phyloP scores from a whole-genome alignment of 169 alveolate species.

The Plasmodium yoelii region DNA sequence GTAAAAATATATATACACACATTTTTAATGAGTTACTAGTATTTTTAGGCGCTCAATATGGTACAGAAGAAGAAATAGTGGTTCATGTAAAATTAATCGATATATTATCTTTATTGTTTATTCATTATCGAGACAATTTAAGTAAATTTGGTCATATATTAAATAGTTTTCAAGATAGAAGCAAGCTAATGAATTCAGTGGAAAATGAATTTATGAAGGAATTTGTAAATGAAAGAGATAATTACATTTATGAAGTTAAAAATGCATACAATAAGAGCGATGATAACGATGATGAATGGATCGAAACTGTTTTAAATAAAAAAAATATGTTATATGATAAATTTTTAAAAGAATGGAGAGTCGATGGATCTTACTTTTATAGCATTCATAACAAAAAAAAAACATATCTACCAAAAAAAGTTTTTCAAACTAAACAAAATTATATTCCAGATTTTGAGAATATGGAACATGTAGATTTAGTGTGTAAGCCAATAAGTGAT shows the following conservation, averaged over 20 bases:
- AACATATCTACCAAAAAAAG: constrained; percentile 37
- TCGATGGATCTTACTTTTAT: constrained; percentile 60
- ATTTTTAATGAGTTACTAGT: constrained; percentile 48
- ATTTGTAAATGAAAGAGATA: constrained; percentile 53
- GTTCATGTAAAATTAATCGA: constrained; percentile 61
- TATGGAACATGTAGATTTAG: constrained; percentile 6
- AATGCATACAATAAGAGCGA: constrained; percentile 15
- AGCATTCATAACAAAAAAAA: constrained; percentile 34
- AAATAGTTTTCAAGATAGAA: constrained; percentile 75
- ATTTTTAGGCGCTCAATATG: constrained; percentile 61
- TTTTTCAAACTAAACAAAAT: constrained; percentile 5
- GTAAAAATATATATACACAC: constrained; percentile 37
- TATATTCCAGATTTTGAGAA: background rate
- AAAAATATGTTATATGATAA: constrained; percentile 53
- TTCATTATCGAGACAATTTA: constrained; percentile 43
- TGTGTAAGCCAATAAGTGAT: constrained; percentile 10
- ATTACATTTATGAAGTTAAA: constrained; percentile 46
- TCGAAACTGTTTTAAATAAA: constrained; percentile 32
- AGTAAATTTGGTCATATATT: constrained; percentile 46
- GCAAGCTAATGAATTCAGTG: constrained; percentile 47
- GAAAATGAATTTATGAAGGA: constrained; percentile 68
- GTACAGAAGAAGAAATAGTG: constrained; percentile 51
- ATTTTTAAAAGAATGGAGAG: constrained; percentile 61
- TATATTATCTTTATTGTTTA: constrained; percentile 54
- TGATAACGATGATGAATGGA: constrained; percentile 19